Percentiles rank a stretch among this genome's conserved stretches.
Conservation (phyloP, 768 basidiomycete species). For the Mycena latifolia region DNA sequence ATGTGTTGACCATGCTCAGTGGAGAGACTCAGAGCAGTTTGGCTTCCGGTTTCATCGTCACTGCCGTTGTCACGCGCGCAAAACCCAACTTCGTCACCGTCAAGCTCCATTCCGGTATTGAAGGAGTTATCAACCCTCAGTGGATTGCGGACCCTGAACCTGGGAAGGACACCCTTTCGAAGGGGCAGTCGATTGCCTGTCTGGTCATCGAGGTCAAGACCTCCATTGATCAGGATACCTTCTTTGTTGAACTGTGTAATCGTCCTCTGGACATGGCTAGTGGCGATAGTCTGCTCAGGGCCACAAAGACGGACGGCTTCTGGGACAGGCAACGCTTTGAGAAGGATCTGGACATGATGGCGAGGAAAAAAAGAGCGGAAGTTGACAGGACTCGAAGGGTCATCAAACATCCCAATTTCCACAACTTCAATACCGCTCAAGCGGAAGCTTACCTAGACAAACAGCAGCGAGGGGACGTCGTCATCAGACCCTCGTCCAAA, state of each 20-base stretch:
- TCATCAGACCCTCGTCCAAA: slow-evolving; percentile 96
- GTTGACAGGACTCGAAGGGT: slow-evolving; percentile 84
- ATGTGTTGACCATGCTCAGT: slow-evolving; percentile 94
- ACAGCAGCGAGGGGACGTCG: slow-evolving; percentile 95
- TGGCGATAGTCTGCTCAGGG: slow-evolving; percentile 74
- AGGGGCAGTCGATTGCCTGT: slow-evolving; percentile 84
- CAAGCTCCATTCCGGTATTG: slow-evolving; percentile 93
- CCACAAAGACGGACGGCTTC: slow-evolving; percentile 66
- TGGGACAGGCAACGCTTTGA: slow-evolving; percentile 78
- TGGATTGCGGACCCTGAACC: slow-evolving; percentile 64
- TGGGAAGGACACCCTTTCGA: slow-evolving; percentile 53
- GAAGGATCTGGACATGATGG: slow-evolving; percentile 78
- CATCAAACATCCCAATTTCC: slow-evolving; percentile 98
- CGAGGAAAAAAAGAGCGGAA: slow-evolving; percentile 88
- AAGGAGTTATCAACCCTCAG: slow-evolving; percentile 76
- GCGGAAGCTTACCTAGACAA: slow-evolving; percentile 92
- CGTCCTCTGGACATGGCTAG: slow-evolving; percentile 69
- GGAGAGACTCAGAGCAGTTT: slow-evolving; percentile 90
- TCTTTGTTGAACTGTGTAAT: slow-evolving; percentile 82
- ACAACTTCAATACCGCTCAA: slow-evolving; percentile 90
- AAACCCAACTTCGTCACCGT: slow-evolving; percentile 66
- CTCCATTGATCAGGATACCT: slow-evolving; percentile 68
- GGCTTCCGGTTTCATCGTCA: slow-evolving; percentile 83
- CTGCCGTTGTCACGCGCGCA: slow-evolving; percentile 74
- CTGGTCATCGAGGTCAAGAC: slow-evolving; percentile 82